Evolutionary conservation across 768 basidiomycete species (phyloP).

Genomic region (Mycena epipterygia): DNA sequence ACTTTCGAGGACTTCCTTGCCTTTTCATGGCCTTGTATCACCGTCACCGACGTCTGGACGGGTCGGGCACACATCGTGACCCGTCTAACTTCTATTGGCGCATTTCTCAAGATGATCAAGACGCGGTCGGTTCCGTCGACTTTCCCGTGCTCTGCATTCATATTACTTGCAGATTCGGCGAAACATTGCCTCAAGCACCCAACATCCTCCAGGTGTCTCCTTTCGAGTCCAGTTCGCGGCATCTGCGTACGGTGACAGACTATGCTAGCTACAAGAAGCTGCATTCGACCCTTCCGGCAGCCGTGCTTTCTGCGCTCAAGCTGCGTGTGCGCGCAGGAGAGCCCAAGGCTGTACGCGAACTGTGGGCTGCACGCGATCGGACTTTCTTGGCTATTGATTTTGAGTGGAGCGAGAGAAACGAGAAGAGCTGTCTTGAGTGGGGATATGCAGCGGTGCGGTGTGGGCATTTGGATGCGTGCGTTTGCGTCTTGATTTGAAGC

Average conservation of each 20-base stretch:
- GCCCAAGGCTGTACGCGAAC: slow-evolving; percentile 69
- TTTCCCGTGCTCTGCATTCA: background rate
- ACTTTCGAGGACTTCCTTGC: slow-evolving; percentile 84
- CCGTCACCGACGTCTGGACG: slow-evolving; percentile 79
- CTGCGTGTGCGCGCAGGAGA: slow-evolving; percentile 76
- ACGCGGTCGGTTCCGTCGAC: slow-evolving; percentile 63
- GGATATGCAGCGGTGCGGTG: slow-evolving; percentile 87
- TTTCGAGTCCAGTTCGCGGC: slow-evolving; percentile 77
- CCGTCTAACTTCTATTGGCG: slow-evolving; percentile 75
- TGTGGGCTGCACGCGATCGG: slow-evolving; percentile 80
- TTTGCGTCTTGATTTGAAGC: slow-evolving; percentile 31
- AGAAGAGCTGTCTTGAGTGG: slow-evolving; percentile 80
- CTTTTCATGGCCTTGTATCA: slow-evolving; percentile 88
- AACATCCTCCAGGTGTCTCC: slow-evolving; percentile 79
- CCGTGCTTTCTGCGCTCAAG: slow-evolving; percentile 74
- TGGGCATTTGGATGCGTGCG: slow-evolving; percentile 78
- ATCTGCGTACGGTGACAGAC: slow-evolving; percentile 78
- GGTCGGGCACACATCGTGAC: slow-evolving; percentile 86
- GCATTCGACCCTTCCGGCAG: slow-evolving; percentile 78
- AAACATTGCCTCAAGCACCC: slow-evolving; percentile 78
- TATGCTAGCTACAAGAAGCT: slow-evolving; percentile 78
- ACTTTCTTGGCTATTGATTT: slow-evolving; percentile 84
- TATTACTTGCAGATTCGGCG: slow-evolving; percentile 70
- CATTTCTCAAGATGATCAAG: slow-evolving; percentile 90
- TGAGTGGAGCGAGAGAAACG: slow-evolving; percentile 81